Evolutionary conservation across 2,329 filamentous ascomycete genomes (phyloP).

Genomic region (Ophiostoma perfectum): DNA sequence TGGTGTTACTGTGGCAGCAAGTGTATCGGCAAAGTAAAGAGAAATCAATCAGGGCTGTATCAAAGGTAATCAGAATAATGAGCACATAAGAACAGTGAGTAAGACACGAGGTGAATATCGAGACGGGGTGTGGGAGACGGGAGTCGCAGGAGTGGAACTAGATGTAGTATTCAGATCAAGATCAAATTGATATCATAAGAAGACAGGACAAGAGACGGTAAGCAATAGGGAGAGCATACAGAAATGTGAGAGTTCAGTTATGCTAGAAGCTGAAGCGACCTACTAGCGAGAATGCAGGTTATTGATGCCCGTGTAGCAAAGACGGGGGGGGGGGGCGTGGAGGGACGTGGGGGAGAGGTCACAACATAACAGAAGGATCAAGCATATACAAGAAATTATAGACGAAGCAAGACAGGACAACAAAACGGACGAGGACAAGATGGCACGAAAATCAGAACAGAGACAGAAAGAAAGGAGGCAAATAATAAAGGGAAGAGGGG

Average conservation of each 20-base stretch:
- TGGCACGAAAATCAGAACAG: background rate
- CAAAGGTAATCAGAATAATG: background rate
- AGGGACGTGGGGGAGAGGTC: too few relatives aligned
- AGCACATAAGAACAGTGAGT: background rate
- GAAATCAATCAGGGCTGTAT: background rate
- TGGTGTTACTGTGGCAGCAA: conserved; percentile 14
- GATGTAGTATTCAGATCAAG: too few relatives aligned
- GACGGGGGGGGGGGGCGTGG: too few relatives aligned
- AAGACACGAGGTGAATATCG: background rate
- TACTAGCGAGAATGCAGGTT: background rate
- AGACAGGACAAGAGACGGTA: too few relatives aligned
- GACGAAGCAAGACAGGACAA: background rate
- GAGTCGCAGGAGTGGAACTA: too few relatives aligned
- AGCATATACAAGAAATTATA: background rate
- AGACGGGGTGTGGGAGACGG: too few relatives aligned
- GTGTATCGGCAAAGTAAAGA: conserved; percentile 13
- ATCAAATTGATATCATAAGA: too few relatives aligned
- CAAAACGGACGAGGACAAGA: too few relatives aligned
- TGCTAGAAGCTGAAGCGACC: background rate
- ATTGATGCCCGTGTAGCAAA: background rate
- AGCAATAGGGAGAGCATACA: too few relatives aligned
- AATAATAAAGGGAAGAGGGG: background rate
- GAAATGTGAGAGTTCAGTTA: background rate
- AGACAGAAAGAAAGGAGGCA: background rate
- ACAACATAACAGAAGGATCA: background rate